Conservation (phyloP, 805 yeast genomes). For the Yamadazyma akitaensis region DNA sequence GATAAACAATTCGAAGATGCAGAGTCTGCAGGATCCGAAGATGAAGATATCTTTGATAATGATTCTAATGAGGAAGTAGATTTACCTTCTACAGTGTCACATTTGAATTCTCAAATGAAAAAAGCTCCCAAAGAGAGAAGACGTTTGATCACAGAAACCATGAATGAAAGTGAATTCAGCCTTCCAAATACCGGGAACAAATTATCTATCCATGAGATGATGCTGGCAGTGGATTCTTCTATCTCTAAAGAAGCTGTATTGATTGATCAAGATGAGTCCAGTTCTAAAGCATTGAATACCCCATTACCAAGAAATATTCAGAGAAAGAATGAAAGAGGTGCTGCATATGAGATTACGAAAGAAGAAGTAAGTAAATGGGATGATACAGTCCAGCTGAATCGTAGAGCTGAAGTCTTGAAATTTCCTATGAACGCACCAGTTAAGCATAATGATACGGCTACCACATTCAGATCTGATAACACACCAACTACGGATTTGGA, state of each 20-base stretch:
- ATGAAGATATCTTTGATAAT: conserved; percentile 27
- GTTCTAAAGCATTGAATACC: conserved; percentile 55
- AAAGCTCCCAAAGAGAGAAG: conserved; percentile 39
- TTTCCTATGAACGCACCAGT: conserved; percentile 63
- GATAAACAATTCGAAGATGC: conserved; percentile 20
- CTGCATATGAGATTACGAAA: conserved; percentile 86
- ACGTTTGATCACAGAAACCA: conserved; percentile 49
- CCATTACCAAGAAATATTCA: conserved; percentile 88
- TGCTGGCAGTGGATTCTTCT: conserved; percentile 57
- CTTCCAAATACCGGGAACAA: conserved; percentile 60
- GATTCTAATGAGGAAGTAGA: conserved; percentile 50
- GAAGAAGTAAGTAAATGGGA: conserved; percentile 88
- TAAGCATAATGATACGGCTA: conserved; percentile 43
- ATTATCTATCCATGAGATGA: conserved; percentile 70
- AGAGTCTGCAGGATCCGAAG: conserved; percentile 10
- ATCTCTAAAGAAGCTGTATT: conserved; percentile 49
- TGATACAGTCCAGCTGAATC: conserved; percentile 72
- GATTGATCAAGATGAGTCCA: conserved; percentile 29
- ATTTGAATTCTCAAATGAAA: conserved; percentile 32
- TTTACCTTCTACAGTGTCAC: conserved; percentile 46
- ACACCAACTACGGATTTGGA: conserved; percentile 62
- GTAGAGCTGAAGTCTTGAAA: conserved; percentile 79
- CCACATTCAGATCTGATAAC: conserved; percentile 48
- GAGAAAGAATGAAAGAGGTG: conserved; percentile 78
- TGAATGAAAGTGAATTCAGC: conserved; percentile 66